These are phyloP conservation scores for Miscanthus sacchariflorus DNA, from an alignment of 202 grass and related monocot species.

Conservation along the genomic window DNA sequence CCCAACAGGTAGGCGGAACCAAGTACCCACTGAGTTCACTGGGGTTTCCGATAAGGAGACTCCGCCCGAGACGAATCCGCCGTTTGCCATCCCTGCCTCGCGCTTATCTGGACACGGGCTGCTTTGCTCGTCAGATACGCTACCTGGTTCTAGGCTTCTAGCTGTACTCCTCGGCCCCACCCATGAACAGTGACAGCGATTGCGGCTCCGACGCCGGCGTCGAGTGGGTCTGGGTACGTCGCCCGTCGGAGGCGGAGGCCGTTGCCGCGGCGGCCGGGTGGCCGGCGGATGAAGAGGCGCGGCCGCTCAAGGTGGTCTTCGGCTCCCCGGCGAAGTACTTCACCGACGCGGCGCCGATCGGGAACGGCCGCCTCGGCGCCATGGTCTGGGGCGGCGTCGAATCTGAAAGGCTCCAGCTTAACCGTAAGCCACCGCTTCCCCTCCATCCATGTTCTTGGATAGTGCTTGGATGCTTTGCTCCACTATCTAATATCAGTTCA, in stretches of 20 bases:
- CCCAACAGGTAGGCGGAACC: too few species aligned
- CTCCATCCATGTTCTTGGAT: background rate
- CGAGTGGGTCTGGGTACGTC: slow-evolving; percentile 76
- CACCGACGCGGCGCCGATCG: slow-evolving; percentile 83
- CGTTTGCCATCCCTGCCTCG: too few species aligned
- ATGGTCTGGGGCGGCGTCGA: slow-evolving; percentile 89
- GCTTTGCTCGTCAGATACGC: too few species aligned
- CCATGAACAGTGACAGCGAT: slow-evolving; percentile 36
- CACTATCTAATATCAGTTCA: background rate
- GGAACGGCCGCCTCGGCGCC: slow-evolving; percentile 81
- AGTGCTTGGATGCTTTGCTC: slow-evolving; percentile 12
- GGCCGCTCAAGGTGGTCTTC: slow-evolving; percentile 79
- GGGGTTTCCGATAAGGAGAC: too few species aligned
- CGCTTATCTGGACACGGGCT: too few species aligned
- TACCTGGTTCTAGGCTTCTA: background rate
- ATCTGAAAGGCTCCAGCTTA: slow-evolving; percentile 86
- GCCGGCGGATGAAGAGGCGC: slow-evolving; percentile 35
- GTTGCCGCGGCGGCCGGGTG: slow-evolving; percentile 38
- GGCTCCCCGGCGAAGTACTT: slow-evolving; percentile 65
- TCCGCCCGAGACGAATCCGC: too few species aligned
- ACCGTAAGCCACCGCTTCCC: slow-evolving; percentile 55
- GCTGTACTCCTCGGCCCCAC: slow-evolving; percentile 5
- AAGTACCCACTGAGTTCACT: too few species aligned
- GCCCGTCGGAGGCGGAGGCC: slow-evolving; percentile 61
- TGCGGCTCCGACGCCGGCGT: slow-evolving; percentile 38